Evolutionary conservation across 805 yeast genomes (phyloP).

Genomic region (Dipodascopsis tothii): DNA sequence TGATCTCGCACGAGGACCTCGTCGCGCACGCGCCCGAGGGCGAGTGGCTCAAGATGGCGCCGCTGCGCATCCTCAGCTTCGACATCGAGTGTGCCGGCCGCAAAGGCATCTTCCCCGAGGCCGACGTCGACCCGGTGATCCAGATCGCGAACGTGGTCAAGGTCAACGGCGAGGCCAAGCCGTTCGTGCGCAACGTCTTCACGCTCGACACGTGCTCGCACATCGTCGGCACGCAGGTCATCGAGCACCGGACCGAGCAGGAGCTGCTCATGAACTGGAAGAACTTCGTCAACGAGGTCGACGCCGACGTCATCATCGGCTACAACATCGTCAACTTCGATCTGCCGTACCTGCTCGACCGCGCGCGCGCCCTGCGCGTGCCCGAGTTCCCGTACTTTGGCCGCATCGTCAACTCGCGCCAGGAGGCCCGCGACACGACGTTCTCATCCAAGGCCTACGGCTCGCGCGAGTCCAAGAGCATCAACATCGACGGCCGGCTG

Average conservation of each 20-base stretch:
- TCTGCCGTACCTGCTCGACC: conserved; percentile 81
- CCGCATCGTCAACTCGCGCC: conserved; percentile 56
- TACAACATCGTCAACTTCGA: conserved; percentile 93
- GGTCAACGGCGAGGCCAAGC: conserved; percentile 42
- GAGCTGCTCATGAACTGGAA: conserved; percentile 84
- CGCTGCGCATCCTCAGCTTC: conserved; percentile 83
- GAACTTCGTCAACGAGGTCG: conserved; percentile 73
- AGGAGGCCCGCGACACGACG: conserved; percentile 70
- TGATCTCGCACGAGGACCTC: conserved; percentile 58
- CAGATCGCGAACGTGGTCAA: conserved; percentile 93
- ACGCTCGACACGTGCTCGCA: conserved; percentile 87
- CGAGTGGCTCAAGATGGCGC: conserved; percentile 88
- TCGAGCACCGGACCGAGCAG: conserved; percentile 63
- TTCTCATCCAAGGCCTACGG: conserved; percentile 96
- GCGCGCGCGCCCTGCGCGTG: conserved; percentile 69
- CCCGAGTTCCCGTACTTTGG: conserved; percentile 78
- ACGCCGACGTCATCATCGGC: conserved; percentile 95
- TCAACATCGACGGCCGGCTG: conserved; percentile 91
- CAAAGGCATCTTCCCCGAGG: conserved; percentile 92
- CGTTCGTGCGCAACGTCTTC: conserved; percentile 90
- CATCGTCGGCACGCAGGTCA: conserved; percentile 87
- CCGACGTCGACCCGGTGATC: conserved; percentile 86
- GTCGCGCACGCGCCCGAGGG: conserved; percentile 84
- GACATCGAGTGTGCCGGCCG: conserved; percentile 99
- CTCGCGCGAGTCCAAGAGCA: conserved; percentile 82